These are phyloP conservation scores for Coriolopsis trogii DNA, from an alignment of 1,284 basidiomycete species.

Conservation along the genomic window DNA sequence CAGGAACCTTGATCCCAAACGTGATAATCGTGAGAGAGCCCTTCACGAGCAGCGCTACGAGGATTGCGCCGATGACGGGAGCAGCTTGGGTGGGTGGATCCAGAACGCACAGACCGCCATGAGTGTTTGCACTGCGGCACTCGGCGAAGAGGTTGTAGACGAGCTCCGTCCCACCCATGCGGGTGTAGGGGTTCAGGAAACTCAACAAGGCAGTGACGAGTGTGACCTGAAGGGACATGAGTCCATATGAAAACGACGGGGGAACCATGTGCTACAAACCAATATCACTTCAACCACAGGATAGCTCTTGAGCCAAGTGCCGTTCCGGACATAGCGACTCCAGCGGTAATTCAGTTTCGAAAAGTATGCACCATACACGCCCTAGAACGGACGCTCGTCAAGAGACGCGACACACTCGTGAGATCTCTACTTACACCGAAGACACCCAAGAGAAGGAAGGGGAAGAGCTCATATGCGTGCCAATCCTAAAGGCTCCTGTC, in stretches of 20 bases:
- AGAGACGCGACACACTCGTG: background rate
- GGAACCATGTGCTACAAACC: slow-evolving; percentile 46
- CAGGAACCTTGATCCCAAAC: slow-evolving; percentile 93
- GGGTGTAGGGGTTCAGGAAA: slow-evolving; percentile 89
- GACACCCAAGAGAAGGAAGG: slow-evolving; percentile 86
- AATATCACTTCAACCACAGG: slow-evolving; percentile 86
- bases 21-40: slow-evolving; percentile 86
- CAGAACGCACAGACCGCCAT: slow-evolving; percentile 74
- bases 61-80: slow-evolving; percentile 69
- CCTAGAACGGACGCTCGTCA: slow-evolving; percentile 48
- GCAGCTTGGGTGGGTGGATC: slow-evolving; percentile 68
- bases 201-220: slow-evolving; percentile 75
- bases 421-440: slow-evolving; percentile 64
- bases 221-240: slow-evolving; percentile 76
- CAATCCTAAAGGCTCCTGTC: too few relatives aligned
- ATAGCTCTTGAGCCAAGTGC: slow-evolving; percentile 79
- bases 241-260: background rate
- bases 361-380: slow-evolving; percentile 93
- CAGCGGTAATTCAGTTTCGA: slow-evolving; percentile 91
- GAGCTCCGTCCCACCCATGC: slow-evolving; percentile 95
- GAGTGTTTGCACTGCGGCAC: slow-evolving; percentile 63
- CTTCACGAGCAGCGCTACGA: slow-evolving; percentile 81
- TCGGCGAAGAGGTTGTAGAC: slow-evolving; percentile 92
- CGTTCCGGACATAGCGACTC: slow-evolving; percentile 81
- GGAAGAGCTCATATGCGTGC: slow-evolving; percentile 83